Conservation (phyloP, 805 yeast species). For the Alloascoidea africana region DNA sequence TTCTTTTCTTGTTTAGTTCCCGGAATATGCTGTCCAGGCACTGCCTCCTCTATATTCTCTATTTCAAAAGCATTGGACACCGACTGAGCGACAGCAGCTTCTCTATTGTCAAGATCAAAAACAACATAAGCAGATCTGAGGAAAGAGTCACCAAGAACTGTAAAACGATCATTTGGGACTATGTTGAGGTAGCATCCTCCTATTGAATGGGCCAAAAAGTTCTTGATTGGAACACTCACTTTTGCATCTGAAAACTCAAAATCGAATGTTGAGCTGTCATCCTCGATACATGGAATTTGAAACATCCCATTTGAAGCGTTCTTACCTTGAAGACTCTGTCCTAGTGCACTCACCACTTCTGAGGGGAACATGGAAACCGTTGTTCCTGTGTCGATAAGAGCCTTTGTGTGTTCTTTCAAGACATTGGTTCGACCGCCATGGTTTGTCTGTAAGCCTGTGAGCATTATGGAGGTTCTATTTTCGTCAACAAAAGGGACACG, state of each 20-base stretch:
- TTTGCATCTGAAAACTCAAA: not conserved
- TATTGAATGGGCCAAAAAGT: not conserved
- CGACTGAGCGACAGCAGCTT: constrained; percentile 1
- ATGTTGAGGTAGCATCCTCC: not conserved
- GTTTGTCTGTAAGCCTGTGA: not conserved
- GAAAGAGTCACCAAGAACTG: constrained; percentile 37
- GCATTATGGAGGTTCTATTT: not conserved
- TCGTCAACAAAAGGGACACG: constrained; percentile 31
- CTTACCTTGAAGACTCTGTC: not conserved
- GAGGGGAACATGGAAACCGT: not conserved
- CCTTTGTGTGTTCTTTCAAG: no score
- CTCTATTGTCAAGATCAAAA: constrained; percentile 31
- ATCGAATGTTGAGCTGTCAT: not conserved
- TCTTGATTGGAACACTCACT: not conserved
- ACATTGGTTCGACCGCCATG: not conserved
- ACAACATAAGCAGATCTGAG: constrained; percentile 36
- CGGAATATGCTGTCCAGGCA: no score
- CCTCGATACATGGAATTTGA: no score
- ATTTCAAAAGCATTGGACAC: not conserved
- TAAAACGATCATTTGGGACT: not conserved
- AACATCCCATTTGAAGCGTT: not conserved
- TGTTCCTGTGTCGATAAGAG: not conserved
- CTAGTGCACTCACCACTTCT: not conserved
- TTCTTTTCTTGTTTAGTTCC: no score
- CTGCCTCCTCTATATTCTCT: no score